These are phyloP conservation scores for Sporisorium scitamineum DNA, from an alignment of 1,284 basidiomycete genomes.

Conservation along the genomic window DNA sequence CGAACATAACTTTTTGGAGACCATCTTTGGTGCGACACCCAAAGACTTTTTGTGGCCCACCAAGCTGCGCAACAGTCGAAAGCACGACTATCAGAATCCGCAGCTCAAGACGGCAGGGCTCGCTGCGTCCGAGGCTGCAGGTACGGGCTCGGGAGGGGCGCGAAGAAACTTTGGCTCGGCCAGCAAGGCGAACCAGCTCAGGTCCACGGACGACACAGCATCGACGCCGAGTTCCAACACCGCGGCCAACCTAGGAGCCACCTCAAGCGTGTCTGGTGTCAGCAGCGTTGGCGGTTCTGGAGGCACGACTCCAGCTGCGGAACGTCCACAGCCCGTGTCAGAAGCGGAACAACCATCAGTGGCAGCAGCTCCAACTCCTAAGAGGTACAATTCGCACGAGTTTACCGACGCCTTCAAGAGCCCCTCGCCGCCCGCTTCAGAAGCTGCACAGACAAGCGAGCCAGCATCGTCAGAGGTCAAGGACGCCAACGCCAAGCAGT, in stretches of 20 bases:
- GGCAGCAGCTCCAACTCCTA: constrained; percentile 27
- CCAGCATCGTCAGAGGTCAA: neutral
- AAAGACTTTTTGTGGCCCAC: constrained; percentile 57
- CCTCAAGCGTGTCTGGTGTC: constrained; percentile 28
- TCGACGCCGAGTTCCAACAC: neutral
- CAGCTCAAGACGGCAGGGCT: constrained; percentile 53
- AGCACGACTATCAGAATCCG: constrained; percentile 66
- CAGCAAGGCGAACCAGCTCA: constrained; percentile 31
- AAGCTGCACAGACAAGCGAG: constrained; percentile 4
- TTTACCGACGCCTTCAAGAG: constrained; percentile 47
- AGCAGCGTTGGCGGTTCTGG: neutral
- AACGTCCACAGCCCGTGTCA: constrained; percentile 26
- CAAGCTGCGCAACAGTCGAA: constrained; percentile 59
- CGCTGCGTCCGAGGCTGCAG: constrained; percentile 58
- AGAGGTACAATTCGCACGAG: constrained; percentile 52
- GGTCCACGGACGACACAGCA: constrained; percentile 4
- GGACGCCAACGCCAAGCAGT: constrained; percentile 37
- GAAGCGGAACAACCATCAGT: constrained; percentile 24
- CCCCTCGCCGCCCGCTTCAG: constrained; percentile 37
- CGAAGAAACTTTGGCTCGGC: constrained; percentile 57
- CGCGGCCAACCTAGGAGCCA: constrained; percentile 10
- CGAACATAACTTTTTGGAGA: constrained; percentile 63
- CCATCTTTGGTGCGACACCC: constrained; percentile 54
- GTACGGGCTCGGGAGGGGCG: constrained; percentile 56
- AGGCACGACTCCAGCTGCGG: neutral